Evolutionary conservation across 495 filamentous ascomycete genomes (phyloP).

Genomic region (Aspergillus baeticus): DNA sequence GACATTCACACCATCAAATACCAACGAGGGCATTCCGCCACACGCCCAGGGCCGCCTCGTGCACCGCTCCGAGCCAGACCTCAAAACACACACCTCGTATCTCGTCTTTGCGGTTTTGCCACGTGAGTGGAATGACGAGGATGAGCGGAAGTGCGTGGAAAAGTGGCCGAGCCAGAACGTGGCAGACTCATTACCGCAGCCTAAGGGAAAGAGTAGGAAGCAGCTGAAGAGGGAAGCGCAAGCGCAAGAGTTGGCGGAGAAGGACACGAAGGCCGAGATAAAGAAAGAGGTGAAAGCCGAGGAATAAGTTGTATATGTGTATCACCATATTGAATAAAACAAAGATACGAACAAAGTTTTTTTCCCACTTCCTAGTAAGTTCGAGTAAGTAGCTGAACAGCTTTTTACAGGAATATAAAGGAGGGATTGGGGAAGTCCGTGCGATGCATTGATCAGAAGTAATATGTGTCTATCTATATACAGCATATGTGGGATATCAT

Average conservation of each 20-base stretch:
- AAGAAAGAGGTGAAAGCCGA: background rate
- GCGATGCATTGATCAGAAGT: constrained; percentile 2
- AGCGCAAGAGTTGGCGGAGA: constrained; percentile 34
- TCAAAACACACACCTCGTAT: constrained; percentile 95
- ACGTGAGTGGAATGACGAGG: constrained; percentile 75
- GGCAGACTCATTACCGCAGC: constrained; percentile 22
- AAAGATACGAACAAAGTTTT: background rate
- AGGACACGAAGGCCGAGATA: background rate
- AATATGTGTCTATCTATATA: constrained; percentile 18
- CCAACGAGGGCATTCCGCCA: constrained; percentile 15
- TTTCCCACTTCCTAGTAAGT: too few species aligned
- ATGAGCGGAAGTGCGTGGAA: constrained; percentile 67
- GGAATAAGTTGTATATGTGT: background rate
- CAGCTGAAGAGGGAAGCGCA: constrained; percentile 54
- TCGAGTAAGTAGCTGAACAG: too few species aligned
- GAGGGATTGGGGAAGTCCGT: too few species aligned
- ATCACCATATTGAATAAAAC: background rate
- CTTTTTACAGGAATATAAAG: too few species aligned
- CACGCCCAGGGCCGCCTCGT: constrained; percentile 70
- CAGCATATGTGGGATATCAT: constrained; percentile 12
- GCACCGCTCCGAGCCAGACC: constrained; percentile 78
- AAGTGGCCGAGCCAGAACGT: constrained; percentile 56
- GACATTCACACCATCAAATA: background rate
- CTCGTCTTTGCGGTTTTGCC: constrained; percentile 91
- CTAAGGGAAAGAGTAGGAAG: constrained; percentile 44